These are phyloP conservation scores for Echeveria elegans DNA, from an alignment of 164 flowering plant species.

Conservation along the genomic window DNA sequence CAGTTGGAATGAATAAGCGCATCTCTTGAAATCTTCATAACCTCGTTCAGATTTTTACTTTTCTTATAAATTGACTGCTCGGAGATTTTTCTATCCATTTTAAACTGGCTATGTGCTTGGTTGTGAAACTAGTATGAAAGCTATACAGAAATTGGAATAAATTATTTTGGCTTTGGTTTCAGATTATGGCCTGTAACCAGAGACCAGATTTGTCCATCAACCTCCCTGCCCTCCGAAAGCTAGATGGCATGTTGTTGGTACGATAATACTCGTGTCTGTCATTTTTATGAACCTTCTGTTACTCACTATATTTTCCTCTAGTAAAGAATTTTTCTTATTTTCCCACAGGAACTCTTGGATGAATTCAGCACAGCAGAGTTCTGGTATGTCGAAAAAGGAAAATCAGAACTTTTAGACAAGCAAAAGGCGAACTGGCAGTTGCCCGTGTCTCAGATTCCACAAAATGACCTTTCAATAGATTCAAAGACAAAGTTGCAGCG, in stretches of 20 bases:
- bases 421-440: conserved; percentile 98
- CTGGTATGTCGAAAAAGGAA: conserved; percentile 94
- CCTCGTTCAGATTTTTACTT: too few species aligned
- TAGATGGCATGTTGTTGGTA: background rate
- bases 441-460: conserved; percentile 84
- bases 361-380: conserved; percentile 62
- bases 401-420: conserved; percentile 50
- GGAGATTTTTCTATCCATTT: too few species aligned
- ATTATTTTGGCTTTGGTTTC: background rate
- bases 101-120: too few species aligned
- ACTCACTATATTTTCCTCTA: too few species aligned
- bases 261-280: too few species aligned
- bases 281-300: too few species aligned
- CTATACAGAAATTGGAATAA: background rate
- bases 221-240: background rate
- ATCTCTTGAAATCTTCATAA: too few species aligned
- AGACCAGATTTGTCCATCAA: background rate
- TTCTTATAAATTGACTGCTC: too few species aligned
- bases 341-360: conserved; percentile 37
- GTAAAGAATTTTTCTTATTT: background rate
- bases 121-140: too few species aligned
- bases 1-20: too few species aligned
- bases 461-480: conserved; percentile 56
- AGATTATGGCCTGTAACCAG: background rate
- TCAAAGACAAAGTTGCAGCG: conserved; percentile 58